Evolutionary conservation across 306 rosid genomes (phyloP).

Genomic region (Begonia masoniana): DNA sequence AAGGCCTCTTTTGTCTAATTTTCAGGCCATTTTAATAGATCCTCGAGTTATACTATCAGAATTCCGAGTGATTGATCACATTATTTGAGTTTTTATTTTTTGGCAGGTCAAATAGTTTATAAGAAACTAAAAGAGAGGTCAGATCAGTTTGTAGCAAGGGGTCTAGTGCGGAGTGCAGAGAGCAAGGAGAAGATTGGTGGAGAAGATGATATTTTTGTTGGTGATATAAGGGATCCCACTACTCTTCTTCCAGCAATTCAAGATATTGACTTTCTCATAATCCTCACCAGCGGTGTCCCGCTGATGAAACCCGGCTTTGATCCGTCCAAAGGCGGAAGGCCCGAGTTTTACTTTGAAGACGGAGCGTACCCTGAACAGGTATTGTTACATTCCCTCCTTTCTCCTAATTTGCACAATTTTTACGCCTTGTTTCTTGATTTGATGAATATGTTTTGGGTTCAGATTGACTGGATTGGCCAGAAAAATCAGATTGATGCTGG

Average conservation of each 20-base stretch:
- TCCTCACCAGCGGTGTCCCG: constrained; percentile 90
- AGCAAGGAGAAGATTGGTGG: constrained; percentile 78
- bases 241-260: constrained; percentile 65
- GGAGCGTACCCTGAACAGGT: constrained; percentile 94
- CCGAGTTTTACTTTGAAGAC: constrained; percentile 79
- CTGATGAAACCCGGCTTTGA: constrained; percentile 74
- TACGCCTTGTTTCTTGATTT: constrained; percentile 5
- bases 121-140: constrained; percentile 65
- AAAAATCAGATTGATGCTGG: constrained; percentile 93
- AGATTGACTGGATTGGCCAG: constrained; percentile 99
- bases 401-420: background rate
- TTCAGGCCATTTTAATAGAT: too few relatives aligned
- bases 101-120: constrained; percentile 79
- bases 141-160: constrained; percentile 59
- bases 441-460: constrained; percentile 6
- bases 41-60: too few relatives aligned
- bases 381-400: background rate
- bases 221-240: constrained; percentile 63
- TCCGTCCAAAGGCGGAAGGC: constrained; percentile 81
- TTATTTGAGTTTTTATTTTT: constrained; percentile 1
- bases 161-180: constrained; percentile 74
- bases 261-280: constrained; percentile 66
- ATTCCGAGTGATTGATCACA: too few relatives aligned
- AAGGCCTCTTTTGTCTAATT: too few relatives aligned
- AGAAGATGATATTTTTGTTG: constrained; percentile 55